Base-by-base conservation (phyloP, 1,284 basidiomycete species). In the Wolfiporia cocos region DNA sequence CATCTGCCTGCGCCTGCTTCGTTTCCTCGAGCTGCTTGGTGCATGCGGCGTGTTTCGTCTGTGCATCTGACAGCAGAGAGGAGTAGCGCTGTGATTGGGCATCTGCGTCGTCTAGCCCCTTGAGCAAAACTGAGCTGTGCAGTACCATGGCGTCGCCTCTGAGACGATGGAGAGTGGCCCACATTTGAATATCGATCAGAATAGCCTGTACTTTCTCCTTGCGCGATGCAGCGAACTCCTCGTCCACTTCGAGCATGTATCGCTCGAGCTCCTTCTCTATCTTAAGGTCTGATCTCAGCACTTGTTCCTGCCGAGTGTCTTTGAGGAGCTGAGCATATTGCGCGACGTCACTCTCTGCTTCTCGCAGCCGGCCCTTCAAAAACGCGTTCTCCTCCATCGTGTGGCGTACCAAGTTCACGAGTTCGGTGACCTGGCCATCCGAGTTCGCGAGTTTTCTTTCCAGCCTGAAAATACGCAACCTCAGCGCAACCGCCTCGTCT, bases 381-480 rank as follows among this genome's bases (percentile, higher is more conserved):
- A 74, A 52, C 5, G 44, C 45, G 44, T 74, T 81, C 39, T 76
- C 67, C 11, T 78, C 74, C 32, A 73, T 71, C 18, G 65, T 64
- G 23, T 77, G 72, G 22, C 80, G 76, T 50, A 84, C 68, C 23
- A 87, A 67, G 44, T 73, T 61, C 1, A 76, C 78, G 10, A 88
- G 64, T 49, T 86, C 82, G 11, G 66, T 57, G 11, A 84, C 80
- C 55, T 87, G 82, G 12, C 63, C 74, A 43, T 86, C 80, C 7
- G 81, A 68, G 52, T 83, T 83, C 24, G 73, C 76, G 5, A 84
- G 64, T 54, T 81, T 84, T 47, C 84, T 73, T 53, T 83, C 75
- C 14, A 86, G 62, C 24, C 79, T 74, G 24, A 68, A 58, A 15
- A 66, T 62, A 10, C 67, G 71, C 19, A 77, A 53, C 43, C 70